Evolutionary conservation across 2,329 filamentous ascomycete species (phyloP).

Genomic region (Colletotrichum spinosum): DNA sequence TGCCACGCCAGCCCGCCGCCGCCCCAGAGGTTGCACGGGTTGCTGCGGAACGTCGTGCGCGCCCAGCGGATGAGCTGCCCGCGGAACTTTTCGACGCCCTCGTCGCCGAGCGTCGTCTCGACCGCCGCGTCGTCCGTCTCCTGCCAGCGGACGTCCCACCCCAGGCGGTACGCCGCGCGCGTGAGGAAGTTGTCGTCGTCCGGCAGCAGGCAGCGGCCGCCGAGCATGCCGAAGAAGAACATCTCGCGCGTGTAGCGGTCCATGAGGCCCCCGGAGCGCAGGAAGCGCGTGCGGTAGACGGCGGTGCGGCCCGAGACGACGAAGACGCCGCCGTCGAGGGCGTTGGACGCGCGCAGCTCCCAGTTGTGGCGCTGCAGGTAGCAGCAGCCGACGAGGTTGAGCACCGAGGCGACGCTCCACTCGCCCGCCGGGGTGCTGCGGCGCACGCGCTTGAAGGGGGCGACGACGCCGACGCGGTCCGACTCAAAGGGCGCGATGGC

Average conservation of each 20-base stretch:
- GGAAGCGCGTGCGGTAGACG: slow-evolving; percentile 61
- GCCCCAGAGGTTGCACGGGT: slow-evolving; percentile 57
- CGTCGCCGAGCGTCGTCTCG: slow-evolving; percentile 63
- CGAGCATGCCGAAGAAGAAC: slow-evolving; percentile 57
- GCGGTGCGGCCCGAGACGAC: slow-evolving; percentile 68
- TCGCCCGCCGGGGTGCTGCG: slow-evolving; percentile 46
- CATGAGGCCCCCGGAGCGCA: slow-evolving; percentile 57
- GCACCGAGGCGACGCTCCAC: slow-evolving; percentile 48
- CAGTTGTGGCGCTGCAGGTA: slow-evolving; percentile 73
- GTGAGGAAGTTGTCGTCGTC: slow-evolving; percentile 75
- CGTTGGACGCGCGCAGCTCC: slow-evolving; percentile 66
- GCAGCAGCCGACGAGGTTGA: slow-evolving; percentile 68
- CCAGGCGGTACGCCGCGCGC: slow-evolving; percentile 60
- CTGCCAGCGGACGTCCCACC: slow-evolving; percentile 68
- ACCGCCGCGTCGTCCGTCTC: slow-evolving; percentile 59
- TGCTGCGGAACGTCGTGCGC: slow-evolving; percentile 69
- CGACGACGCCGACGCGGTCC: slow-evolving; percentile 62
- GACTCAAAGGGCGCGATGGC: slow-evolving; percentile 59
- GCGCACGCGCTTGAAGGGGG: slow-evolving; percentile 65
- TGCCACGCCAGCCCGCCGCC: not conserved
- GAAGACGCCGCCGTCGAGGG: slow-evolving; percentile 69
- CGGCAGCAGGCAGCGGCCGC: slow-evolving; percentile 53
- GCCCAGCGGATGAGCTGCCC: slow-evolving; percentile 68
- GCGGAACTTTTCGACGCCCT: slow-evolving; percentile 57
- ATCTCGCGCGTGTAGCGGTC: slow-evolving; percentile 59